Percentiles rank a stretch among this genome's conserved stretches.
Conservation (phyloP, 2,329 filamentous ascomycete species). For the Ophiostoma piceae region DNA sequence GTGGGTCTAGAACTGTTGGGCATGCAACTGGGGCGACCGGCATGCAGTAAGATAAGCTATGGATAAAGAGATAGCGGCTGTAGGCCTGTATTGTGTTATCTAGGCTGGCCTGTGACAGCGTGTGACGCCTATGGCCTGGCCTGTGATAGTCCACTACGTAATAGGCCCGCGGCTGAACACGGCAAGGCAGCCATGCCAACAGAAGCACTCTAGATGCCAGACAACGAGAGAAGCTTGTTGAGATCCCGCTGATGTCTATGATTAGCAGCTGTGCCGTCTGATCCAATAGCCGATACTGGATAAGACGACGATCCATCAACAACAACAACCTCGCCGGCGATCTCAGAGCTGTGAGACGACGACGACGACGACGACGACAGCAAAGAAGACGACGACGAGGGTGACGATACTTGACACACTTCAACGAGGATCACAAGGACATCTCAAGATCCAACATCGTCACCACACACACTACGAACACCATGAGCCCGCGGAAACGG, state of each 20-base stretch:
- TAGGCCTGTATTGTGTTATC: background rate
- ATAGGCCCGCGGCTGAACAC: slow-evolving; percentile 12
- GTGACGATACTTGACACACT: background rate
- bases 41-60: slow-evolving; percentile 13
- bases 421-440: background rate
- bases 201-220: slow-evolving; percentile 12
- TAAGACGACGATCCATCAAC: background rate
- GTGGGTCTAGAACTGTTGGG: background rate
- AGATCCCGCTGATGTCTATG: background rate
- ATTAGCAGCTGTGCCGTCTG: background rate
- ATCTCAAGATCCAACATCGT: background rate
- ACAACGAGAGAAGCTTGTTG: background rate
- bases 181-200: slow-evolving; percentile 22
- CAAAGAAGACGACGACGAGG: background rate
- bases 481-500: slow-evolving; percentile 43
- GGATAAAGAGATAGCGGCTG: slow-evolving; percentile 3
- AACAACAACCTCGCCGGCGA: slow-evolving; percentile 14
- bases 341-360: background rate
- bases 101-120: background rate
- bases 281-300: background rate
- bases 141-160: slow-evolving; percentile 22
- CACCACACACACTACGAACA: background rate
- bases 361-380: background rate
- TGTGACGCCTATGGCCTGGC: background rate
- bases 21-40: slow-evolving; percentile 10